Conservation (phyloP, 805 yeast genomes). For the Kazachstania africana region DNA sequence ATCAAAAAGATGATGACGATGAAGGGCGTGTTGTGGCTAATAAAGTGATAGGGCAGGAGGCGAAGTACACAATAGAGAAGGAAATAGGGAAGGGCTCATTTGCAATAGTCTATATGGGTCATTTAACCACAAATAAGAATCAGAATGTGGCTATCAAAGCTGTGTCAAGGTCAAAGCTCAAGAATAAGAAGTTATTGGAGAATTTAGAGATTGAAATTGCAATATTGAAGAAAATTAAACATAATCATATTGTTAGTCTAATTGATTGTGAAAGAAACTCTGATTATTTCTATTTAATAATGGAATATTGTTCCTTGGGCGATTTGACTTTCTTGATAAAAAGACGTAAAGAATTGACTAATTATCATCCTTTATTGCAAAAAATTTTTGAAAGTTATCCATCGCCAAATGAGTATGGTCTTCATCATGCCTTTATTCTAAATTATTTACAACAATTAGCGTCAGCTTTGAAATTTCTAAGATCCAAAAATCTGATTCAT, state of each 20-base stretch:
- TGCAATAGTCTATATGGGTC: conserved; percentile 89
- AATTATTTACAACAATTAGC: conserved; percentile 83
- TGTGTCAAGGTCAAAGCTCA: conserved; percentile 69
- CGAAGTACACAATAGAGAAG: conserved; percentile 21
- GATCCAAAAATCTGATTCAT: conserved; percentile 79
- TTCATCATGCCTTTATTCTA: conserved; percentile 64
- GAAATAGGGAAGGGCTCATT: conserved; percentile 94
- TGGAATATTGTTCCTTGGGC: conserved; percentile 96
- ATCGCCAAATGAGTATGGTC: conserved; percentile 64
- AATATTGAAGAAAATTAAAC: conserved; percentile 75
- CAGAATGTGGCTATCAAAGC: conserved; percentile 76
- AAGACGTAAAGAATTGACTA: conserved; percentile 56
- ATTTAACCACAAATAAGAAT: conserved; percentile 28
- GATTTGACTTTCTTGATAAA: conserved; percentile 83
- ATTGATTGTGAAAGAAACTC: conserved; percentile 73
- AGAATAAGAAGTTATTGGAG: conserved; percentile 77
- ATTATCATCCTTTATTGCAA: conserved; percentile 67
- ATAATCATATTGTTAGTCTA: conserved; percentile 85
- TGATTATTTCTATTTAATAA: conserved; percentile 72
- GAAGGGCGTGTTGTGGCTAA: too few relatives aligned
- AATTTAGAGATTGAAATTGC: conserved; percentile 88
- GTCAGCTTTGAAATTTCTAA: conserved; percentile 69
- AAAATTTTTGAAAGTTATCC: conserved; percentile 75
- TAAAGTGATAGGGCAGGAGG: too few relatives aligned
- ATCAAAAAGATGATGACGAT: too few relatives aligned